These are phyloP conservation scores for Sarocladium kiliense DNA, from an alignment of 2,329 filamentous ascomycete species.

Conservation along the genomic window DNA sequence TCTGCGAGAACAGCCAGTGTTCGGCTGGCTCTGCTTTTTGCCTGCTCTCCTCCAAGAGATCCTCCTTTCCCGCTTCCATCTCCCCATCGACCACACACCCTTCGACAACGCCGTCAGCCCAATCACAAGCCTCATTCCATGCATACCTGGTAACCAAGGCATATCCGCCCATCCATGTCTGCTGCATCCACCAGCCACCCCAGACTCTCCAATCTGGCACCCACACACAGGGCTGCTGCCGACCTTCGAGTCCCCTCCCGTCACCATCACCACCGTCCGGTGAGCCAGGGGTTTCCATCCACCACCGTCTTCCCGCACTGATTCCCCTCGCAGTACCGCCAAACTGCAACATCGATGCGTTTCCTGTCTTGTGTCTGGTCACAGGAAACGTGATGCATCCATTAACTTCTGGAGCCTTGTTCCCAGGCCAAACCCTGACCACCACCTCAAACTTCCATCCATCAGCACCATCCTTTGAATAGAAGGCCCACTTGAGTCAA, in stretches of 20 bases:
- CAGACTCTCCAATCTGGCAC: conserved; percentile 3
- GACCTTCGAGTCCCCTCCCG: neutral
- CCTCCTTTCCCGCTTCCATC: neutral
- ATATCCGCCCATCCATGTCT: conserved; percentile 6
- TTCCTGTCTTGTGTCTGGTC: neutral
- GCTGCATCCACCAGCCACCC: conserved; percentile 3
- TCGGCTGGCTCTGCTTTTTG: neutral
- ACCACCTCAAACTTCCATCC: neutral
- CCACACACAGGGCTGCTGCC: conserved; percentile 5
- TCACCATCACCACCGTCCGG: conserved; percentile 4
- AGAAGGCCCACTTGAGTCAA: neutral
- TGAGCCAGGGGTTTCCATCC: neutral
- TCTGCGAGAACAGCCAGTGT: neutral
- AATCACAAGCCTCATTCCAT: neutral
- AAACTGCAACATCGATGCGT: neutral
- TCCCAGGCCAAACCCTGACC: neutral
- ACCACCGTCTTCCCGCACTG: neutral
- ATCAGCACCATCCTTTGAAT: neutral
- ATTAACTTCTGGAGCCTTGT: neutral
- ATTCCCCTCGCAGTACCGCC: neutral
- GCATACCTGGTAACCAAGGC: conserved; percentile 3
- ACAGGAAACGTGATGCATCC: too few relatives aligned
- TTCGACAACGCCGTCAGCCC: neutral
- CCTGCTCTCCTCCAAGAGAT: neutral
- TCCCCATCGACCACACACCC: neutral